A percentile compares a stretch with the other conserved stretches of the same genome.
phyloP scores from a whole-genome alignment of 257 asterid species.

The Solanum microdontum region DNA sequence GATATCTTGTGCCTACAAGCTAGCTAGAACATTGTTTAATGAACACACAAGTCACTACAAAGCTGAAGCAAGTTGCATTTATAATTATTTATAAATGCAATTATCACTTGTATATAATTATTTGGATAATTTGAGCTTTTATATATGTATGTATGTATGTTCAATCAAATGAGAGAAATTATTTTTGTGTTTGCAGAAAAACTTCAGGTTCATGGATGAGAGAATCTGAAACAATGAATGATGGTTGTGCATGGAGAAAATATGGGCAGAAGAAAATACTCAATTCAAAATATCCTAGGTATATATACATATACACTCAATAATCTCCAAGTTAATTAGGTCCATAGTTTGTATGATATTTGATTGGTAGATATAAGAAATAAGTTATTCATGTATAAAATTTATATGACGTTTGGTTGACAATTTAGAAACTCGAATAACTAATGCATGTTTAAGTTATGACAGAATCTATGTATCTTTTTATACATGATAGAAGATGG shows the following conservation, averaged over 20 bases:
- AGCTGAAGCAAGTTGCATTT: not conserved
- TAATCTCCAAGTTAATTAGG: not conserved
- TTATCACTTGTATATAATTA: not conserved
- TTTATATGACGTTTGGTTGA: too few relatives aligned
- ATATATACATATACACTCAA: not conserved
- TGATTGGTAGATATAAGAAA: not conserved
- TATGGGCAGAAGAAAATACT: slow-evolving; percentile 70
- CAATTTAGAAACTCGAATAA: not conserved
- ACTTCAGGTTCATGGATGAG: slow-evolving; percentile 21
- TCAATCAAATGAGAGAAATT: not conserved
- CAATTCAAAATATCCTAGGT: slow-evolving; percentile 55
- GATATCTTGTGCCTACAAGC: not conserved
- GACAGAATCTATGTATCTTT: not conserved
- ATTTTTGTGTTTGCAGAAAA: slow-evolving; percentile 21
- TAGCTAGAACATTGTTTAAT: not conserved
- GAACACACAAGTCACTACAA: not conserved
- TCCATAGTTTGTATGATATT: not conserved
- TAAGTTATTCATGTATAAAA: too few relatives aligned
- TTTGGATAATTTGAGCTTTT: not conserved
- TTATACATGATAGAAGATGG: not conserved
- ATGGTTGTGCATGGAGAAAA: slow-evolving; percentile 73
- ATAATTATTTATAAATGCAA: not conserved
- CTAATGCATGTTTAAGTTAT: too few relatives aligned
- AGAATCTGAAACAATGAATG: slow-evolving; percentile 21
- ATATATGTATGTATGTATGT: not conserved